Evolutionary conservation across 208 protist species (phyloP), one percentile per base, ranked within the genome.

Genomic region (Leishmania tarentolae): DNA sequence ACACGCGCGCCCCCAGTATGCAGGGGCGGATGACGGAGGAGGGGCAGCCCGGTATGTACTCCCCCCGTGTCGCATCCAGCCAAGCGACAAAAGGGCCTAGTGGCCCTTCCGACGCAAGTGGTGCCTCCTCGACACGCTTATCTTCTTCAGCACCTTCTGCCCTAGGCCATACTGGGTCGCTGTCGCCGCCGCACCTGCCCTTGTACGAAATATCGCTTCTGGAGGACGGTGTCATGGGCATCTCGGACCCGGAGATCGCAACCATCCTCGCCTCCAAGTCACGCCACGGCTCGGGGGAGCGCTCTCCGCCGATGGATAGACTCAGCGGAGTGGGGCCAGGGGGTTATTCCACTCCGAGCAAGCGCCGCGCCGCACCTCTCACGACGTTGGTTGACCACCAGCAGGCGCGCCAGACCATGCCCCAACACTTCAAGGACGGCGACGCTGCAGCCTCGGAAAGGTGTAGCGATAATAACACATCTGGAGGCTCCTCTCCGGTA

Each of bases 301-400:
- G 76, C 68, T 90, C 81, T 50, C 65, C 82, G 19, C 46, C 50
- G n/a, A 56, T 61, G 35, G 84, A 84, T 42, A 65, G 77, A n/a
- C 56, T 74, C 63, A 65, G 44, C 35, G 63, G 68, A 37, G 73
- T 42, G 70, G 75, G 83, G 1, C 56, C 71, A 4, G 80, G 73
- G 24, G 53, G 83, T 44, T 56, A 50, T 44, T 76, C 61, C 6
- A 40, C 63, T 24, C 56, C 40, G 1, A 68, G 79, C 59, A 87
- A 84, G 72, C 82, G 87, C 35, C 78, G 79, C 31, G 77, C 87
- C 1, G 86, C 84, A 11, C 88, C 90, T 0, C 76, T 89, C 47
- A 81, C 80, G 61, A 94, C 90, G 7, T 82, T 96, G n/a, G 78
- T 90, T 21, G 88, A 92, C 47, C 91, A 96, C 66, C 88, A 94